Evolutionary conservation across 768 basidiomycete genomes (phyloP), one percentile per base, ranked within the genome.

Genomic region (Trametes meyenii): DNA sequence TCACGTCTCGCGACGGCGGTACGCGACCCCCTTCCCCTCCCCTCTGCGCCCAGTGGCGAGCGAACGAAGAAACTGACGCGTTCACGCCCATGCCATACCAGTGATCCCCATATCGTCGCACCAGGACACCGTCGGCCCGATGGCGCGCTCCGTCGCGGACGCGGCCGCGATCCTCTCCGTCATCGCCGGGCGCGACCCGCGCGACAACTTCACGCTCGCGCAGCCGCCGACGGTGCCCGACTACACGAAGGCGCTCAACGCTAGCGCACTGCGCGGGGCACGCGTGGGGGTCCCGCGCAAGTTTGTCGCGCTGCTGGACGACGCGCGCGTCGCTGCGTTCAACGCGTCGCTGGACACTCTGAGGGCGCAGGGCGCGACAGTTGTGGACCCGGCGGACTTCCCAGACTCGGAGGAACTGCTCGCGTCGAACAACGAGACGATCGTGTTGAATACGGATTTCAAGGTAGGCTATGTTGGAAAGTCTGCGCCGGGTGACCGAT

Each of bases 321-420:
- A 63, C 8, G 52, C 69, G 19, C 65, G 73, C n/a, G 51, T 70
- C 5, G 63, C 76, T 6, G 77, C 72, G 35, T 82, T 82, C 66
- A 68, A 78, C 43, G 70, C 68, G 3, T 73, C 76, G 4, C 61
- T 82, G n/a, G 73, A 73, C 33, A 68, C 74, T 14, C 69, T 82
- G 38, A 67, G 72, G 3, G 61, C 60, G 6, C 72, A 78, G 3
- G 82, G 81, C 5, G 80, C 80, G 7, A 74, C 79, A 1, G 75
- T 89, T 3, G 76, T 88, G 3, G 86, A 89, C 66, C 84, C 85
- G 0, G 83, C 84, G 1, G 83, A 87, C 59, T 72, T 88, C 19
- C 81, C 85, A 1, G 80, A 81, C 24, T 82, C 81, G 2, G 76
- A 80, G 1, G 85, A 85, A 49, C 66, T 77, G 23, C 58, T 67